Evolutionary conservation across 805 yeast species (phyloP), one percentile per base, ranked within the genome.

Genomic region (Wickerhamiella qilinensis): DNA sequence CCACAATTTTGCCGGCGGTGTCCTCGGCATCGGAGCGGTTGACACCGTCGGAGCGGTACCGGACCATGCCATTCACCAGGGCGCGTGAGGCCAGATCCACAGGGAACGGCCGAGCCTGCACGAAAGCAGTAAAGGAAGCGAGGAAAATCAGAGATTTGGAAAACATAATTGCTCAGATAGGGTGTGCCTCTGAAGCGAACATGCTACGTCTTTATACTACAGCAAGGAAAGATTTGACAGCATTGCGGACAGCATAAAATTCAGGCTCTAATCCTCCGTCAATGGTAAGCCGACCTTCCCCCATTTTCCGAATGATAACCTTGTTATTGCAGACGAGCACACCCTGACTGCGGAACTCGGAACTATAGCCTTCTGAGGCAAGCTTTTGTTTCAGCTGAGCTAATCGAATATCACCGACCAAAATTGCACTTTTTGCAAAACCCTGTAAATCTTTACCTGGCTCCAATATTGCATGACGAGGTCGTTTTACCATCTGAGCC

Each of bases 301-400:
- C 77, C 2, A 80, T 65, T 53, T 88, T 88, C 39, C 83, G 63
- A 7, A 91, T 73, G 1, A 82, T 77, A 15, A 91, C 70, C 38
- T 63, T 63, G 40, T 78, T 79, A 51, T 86, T 86, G 33, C 93
- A 79, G 12, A 86, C 93, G 30, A 91, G 62, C 0, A 85, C 75
- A 54, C 97, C 97, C 55, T 85, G 95, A 39, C 95, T 93, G 56
- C 79, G 75, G 55, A 88, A 84, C 52, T 86, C 95, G 1, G 93
- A 95, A 38, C 63, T 65, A 49, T 79, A 71, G 36, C 82, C 79
- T 39, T 61, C 57, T 4, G 65, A 60, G 22, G 65, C 59, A 28
- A 91, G 63, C 42, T 67, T 69, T 47, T 72, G 71, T 50, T 81
- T 77, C 37, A 91, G 63, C 45, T 85, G 94, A 0, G 91, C 80